A percentile compares a stretch with the other conserved stretches of the same genome.
Conservation (phyloP, 805 yeast genomes). For the Suhomyces xylopsoci region DNA sequence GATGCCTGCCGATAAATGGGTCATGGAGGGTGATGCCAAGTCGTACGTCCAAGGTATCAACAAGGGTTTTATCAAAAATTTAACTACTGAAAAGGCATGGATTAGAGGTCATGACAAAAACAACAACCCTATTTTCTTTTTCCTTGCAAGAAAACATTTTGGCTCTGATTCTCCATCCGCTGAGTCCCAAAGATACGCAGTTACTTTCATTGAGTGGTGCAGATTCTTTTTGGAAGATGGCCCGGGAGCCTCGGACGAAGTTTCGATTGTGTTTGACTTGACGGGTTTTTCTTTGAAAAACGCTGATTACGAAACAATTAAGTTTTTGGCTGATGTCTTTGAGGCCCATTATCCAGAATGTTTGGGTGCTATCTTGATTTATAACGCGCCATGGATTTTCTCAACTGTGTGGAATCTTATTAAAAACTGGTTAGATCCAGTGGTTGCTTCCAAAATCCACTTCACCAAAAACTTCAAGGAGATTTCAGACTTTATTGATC, state of each 20-base stretch:
- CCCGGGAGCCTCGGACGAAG: slow-evolving; percentile 72
- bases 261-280: slow-evolving; percentile 82
- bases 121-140: slow-evolving; percentile 76
- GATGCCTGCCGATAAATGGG: slow-evolving; percentile 55
- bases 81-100: slow-evolving; percentile 65
- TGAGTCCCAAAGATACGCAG: slow-evolving; percentile 73
- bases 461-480: slow-evolving; percentile 76
- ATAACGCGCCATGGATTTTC: slow-evolving; percentile 96
- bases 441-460: slow-evolving; percentile 84
- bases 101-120: slow-evolving; percentile 70
- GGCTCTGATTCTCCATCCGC: slow-evolving; percentile 50
- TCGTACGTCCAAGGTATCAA: slow-evolving; percentile 42
- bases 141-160: slow-evolving; percentile 73
- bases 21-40: slow-evolving; percentile 70
- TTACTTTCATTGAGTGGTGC: slow-evolving; percentile 77
- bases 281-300: slow-evolving; percentile 83
- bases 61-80: slow-evolving; percentile 52
- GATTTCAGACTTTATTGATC: slow-evolving; percentile 57
- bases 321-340: slow-evolving; percentile 81
- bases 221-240: slow-evolving; percentile 57
- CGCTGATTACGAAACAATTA: slow-evolving; percentile 91
- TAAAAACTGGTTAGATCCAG: slow-evolving; percentile 94
- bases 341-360: slow-evolving; percentile 98
- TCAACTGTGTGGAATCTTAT: slow-evolving; percentile 91
- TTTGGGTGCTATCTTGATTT: slow-evolving; percentile 78